These are phyloP conservation scores for Allium fistulosum DNA, from an alignment of 106 monocot genomes.

Conservation along the genomic window DNA sequence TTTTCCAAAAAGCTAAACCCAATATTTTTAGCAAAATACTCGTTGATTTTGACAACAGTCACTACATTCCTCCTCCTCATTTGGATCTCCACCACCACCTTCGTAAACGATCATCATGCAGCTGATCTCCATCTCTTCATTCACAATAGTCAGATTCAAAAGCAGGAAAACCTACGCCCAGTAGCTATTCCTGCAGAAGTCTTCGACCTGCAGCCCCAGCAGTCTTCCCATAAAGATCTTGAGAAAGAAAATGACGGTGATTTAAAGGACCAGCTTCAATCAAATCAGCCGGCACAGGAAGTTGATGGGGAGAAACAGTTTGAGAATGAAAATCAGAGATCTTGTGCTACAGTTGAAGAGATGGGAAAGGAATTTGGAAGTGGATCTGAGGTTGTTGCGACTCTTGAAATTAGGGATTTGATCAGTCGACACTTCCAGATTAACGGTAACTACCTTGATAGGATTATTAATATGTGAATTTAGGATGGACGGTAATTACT, in stretches of 20 bases:
- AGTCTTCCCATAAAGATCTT: background rate
- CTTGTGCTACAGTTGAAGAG: constrained; percentile 80
- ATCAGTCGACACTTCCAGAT: constrained; percentile 58
- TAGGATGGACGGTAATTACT: background rate
- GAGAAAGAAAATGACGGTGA: background rate
- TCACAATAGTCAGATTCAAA: too few relatives aligned
- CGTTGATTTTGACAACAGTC: constrained; percentile 14
- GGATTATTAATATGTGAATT: background rate
- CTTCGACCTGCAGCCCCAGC: background rate
- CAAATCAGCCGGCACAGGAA: background rate
- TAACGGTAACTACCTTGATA: constrained; percentile 30
- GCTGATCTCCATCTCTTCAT: too few relatives aligned
- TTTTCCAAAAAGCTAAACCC: background rate
- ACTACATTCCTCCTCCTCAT: constrained; percentile 14
- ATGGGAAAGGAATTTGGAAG: constrained; percentile 55
- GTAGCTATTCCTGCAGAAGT: too few relatives aligned
- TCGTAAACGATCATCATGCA: background rate
- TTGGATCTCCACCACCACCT: constrained; percentile 7
- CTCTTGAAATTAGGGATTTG: constrained; percentile 51
- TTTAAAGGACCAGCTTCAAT: background rate
- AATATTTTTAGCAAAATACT: background rate
- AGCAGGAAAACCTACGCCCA: too few relatives aligned
- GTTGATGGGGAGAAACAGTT: background rate
- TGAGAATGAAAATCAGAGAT: background rate
- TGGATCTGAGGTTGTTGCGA: constrained; percentile 40